Percentiles rank a stretch among this genome's conserved stretches.
These are phyloP conservation scores for Kwoniella bestiolae DNA, from an alignment of 768 basidiomycete species.

Conservation along the genomic window DNA sequence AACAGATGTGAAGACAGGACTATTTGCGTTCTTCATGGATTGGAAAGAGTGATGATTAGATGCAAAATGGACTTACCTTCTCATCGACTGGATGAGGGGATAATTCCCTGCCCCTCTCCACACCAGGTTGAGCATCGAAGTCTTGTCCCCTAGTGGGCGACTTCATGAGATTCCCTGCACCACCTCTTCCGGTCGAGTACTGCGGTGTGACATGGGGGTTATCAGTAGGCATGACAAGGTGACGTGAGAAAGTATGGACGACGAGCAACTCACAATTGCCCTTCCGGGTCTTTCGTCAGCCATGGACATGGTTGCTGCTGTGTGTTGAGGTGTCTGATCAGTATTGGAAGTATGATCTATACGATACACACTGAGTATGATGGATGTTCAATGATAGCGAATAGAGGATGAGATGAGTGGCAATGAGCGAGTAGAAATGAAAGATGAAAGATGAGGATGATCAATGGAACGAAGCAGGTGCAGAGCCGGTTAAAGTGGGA, in stretches of 20 bases:
- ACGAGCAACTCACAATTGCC: constrained; percentile 37
- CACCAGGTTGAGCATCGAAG: constrained; percentile 34
- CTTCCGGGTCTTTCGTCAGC: constrained; percentile 29
- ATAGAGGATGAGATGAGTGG: neutral
- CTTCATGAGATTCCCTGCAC: constrained; percentile 52
- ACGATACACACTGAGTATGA: neutral
- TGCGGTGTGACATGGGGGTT: constrained; percentile 4
- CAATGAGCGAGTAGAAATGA: neutral
- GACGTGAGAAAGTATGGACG: neutral
- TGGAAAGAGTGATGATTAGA: too few species aligned
- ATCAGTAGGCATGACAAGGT: neutral
- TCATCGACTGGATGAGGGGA: constrained; percentile 35
- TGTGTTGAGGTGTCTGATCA: neutral
- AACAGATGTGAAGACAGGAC: neutral
- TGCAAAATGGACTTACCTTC: constrained; percentile 39
- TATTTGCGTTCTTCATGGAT: too few species aligned
- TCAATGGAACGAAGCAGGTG: neutral
- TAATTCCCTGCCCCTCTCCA: constrained; percentile 50
- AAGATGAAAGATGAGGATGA: neutral
- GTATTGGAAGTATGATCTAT: neutral
- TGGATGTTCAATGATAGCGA: neutral
- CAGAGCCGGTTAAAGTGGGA: too few species aligned
- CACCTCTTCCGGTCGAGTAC: constrained; percentile 53
- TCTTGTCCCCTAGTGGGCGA: constrained; percentile 49
- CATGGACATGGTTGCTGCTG: constrained; percentile 24